These are phyloP conservation scores for Magnusiomyces tetraspermus DNA, from an alignment of 1,139 yeast genomes.

Conservation along the genomic window DNA sequence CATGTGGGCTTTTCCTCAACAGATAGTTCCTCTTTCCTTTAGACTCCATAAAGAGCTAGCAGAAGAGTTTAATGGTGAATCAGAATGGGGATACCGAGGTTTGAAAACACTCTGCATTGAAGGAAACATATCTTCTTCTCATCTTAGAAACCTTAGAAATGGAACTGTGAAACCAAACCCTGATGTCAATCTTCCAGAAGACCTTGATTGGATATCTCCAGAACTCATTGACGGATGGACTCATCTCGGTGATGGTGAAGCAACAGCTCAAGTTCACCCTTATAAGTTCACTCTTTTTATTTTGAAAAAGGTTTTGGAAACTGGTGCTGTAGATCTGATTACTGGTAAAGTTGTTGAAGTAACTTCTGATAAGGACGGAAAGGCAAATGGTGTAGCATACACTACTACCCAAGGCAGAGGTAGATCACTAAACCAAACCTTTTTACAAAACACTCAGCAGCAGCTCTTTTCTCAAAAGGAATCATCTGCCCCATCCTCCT, in stretches of 20 bases:
- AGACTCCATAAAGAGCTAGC: conserved; percentile 77
- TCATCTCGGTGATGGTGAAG: conserved; percentile 70
- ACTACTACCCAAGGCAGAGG: conserved; percentile 2
- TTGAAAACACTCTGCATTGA: conserved; percentile 80
- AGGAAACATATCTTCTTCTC: conserved; percentile 51
- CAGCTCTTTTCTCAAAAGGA: conserved; percentile 2
- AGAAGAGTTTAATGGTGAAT: conserved; percentile 65
- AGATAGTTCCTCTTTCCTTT: conserved; percentile 82
- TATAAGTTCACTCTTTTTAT: conserved; percentile 80
- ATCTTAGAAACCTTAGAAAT: conserved; percentile 13
- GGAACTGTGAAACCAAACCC: conserved; percentile 1
- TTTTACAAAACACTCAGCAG: neutral
- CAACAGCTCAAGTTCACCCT: conserved; percentile 97
- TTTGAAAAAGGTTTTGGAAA: conserved; percentile 68
- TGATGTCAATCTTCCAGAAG: conserved; percentile 45
- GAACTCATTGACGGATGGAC: conserved; percentile 65
- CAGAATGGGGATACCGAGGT: conserved; percentile 88
- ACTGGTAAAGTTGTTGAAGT: conserved; percentile 76
- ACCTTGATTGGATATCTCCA: conserved; percentile 72
- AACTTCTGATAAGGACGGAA: conserved; percentile 19
- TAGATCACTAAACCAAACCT: neutral
- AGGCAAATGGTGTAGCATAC: conserved; percentile 22
- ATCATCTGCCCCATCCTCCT: neutral
- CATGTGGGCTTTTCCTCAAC: conserved; percentile 94
- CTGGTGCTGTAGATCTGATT: conserved; percentile 75